Percentiles rank a stretch among this genome's conserved stretches.
These are phyloP conservation scores for Leccinellum luteum DNA, from an alignment of 768 basidiomycete species.

Conservation along the genomic window DNA sequence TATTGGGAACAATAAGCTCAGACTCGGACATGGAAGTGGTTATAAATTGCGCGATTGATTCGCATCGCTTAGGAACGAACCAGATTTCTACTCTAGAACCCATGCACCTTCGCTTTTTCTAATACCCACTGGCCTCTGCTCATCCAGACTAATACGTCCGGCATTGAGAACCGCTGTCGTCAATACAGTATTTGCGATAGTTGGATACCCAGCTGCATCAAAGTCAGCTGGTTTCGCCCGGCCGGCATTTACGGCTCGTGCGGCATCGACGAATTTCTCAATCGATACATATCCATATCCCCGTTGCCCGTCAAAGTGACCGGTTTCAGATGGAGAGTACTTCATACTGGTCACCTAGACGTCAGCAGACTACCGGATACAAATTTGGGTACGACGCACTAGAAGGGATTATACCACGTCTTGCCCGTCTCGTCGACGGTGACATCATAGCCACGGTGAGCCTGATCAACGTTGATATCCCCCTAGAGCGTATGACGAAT, in stretches of 20 bases:
- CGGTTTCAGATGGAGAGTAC: constrained; percentile 87
- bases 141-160: constrained; percentile 85
- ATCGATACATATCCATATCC: constrained; percentile 92
- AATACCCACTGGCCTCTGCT: constrained; percentile 81
- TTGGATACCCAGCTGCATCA: constrained; percentile 79
- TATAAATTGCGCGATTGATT: constrained; percentile 5
- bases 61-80: constrained; percentile 1
- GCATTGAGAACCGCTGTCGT: constrained; percentile 89
- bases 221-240: constrained; percentile 64
- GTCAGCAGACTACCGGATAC: constrained; percentile 4
- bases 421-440: constrained; percentile 85
- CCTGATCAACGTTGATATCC: constrained; percentile 90
- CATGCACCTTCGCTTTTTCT: constrained; percentile 62
- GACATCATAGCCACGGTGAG: constrained; percentile 90
- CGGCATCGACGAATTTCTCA: constrained; percentile 88
- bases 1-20: background rate
- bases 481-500: constrained; percentile 52
- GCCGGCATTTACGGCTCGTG: constrained; percentile 74
- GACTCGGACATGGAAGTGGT: background rate
- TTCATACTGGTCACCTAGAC: constrained; percentile 65
- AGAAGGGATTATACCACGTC: constrained; percentile 87
- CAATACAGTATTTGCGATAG: constrained; percentile 83
- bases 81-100: constrained; percentile 55
- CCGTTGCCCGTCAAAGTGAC: constrained; percentile 91
- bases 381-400: constrained; percentile 50